These are phyloP conservation scores for Voacanga thouarsii DNA, from an alignment of 257 asterid genomes.

Conservation along the genomic window DNA sequence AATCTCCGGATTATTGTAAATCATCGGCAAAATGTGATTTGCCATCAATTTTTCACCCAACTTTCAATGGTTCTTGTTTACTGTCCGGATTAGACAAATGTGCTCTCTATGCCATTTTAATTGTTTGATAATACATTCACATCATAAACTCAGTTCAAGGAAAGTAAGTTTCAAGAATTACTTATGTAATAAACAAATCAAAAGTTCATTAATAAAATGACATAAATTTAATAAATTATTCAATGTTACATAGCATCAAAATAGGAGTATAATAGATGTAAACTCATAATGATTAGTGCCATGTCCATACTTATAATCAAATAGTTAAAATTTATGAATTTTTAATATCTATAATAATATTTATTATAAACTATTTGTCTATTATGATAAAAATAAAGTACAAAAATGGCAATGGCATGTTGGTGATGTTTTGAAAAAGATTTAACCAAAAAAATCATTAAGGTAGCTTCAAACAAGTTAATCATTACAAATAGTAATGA, in stretches of 20 bases:
- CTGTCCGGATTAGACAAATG: too few relatives aligned
- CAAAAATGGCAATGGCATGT: neutral
- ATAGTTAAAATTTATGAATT: neutral
- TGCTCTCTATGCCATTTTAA: too few relatives aligned
- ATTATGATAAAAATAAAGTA: too few relatives aligned
- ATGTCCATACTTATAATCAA: neutral
- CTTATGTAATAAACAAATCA: neutral
- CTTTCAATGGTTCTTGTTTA: too few relatives aligned
- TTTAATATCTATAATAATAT: neutral
- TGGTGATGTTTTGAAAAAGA: neutral
- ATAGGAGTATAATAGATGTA: too few relatives aligned
- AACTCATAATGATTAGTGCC: neutral
- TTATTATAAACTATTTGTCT: too few relatives aligned
- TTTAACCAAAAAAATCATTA: neutral
- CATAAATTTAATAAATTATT: neutral
- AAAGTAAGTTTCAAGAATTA: neutral
- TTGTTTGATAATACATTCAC: constrained; percentile 38
- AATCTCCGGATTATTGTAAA: too few relatives aligned
- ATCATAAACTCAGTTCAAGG: constrained; percentile 10
- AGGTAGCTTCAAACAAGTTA: too few relatives aligned
- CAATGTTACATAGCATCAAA: neutral
- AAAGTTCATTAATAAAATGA: neutral
- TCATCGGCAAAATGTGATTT: too few relatives aligned
- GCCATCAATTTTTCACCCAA: too few relatives aligned
- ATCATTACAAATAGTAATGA: neutral